These are phyloP conservation scores for Boletus barrowsii DNA, from an alignment of 768 basidiomycete genomes.

Conservation along the genomic window DNA sequence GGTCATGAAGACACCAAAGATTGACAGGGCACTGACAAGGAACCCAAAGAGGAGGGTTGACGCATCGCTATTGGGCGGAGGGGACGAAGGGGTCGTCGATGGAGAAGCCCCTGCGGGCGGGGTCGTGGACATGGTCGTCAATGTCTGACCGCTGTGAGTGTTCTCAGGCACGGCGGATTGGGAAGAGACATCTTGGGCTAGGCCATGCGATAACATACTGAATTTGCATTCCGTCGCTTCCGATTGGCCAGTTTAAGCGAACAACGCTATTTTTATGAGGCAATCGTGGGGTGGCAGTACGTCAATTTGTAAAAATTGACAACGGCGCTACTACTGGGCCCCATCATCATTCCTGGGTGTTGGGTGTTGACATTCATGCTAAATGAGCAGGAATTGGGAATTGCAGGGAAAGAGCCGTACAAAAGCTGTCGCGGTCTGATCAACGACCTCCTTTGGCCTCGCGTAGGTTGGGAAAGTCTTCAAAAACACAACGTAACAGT, in stretches of 20 bases:
- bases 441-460: no score
- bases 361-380: no score
- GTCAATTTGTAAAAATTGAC: background rate
- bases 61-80: conserved; percentile 5
- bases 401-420: no score
- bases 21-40: conserved; percentile 28
- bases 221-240: conserved; percentile 2
- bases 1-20: conserved; percentile 32
- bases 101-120: background rate
- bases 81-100: conserved; percentile 1
- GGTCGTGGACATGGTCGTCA: conserved; percentile 24
- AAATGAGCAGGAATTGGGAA: no score
- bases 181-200: background rate
- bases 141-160: conserved; percentile 2
- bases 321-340: no score
- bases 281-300: conserved; percentile 1
- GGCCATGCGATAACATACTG: no score
- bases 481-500: no score
- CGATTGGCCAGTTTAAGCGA: conserved; percentile 14
- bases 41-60: conserved; percentile 32
- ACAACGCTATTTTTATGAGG: background rate
- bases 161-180: conserved; percentile 14
- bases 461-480: no score
- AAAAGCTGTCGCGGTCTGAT: no score
- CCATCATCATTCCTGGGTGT: no score